A percentile compares a stretch with the other conserved stretches of the same genome.
phyloP scores from a whole-genome alignment of 352 stramenopile genomes.

The Phytopythium helicoides region DNA sequence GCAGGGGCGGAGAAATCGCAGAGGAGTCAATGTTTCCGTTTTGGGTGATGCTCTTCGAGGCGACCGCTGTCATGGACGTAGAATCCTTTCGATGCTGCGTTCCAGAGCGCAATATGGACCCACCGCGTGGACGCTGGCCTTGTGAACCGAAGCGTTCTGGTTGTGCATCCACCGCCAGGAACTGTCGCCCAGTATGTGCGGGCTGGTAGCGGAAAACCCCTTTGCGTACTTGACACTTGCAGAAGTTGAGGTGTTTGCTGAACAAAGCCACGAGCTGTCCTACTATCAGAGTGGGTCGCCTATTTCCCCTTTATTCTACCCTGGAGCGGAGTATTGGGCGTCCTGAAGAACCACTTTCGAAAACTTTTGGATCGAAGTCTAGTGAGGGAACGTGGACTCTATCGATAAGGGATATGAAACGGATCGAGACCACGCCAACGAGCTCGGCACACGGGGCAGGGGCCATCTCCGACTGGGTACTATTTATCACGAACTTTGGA shows the following conservation, averaged over 20 bases:
- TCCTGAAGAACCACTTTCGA: slow-evolving; percentile 61
- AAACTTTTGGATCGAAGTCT: slow-evolving; percentile 38
- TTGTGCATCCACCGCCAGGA: slow-evolving; percentile 38
- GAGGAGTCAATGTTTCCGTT: slow-evolving; percentile 68
- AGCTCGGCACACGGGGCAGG: slow-evolving; percentile 31
- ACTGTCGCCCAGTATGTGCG: slow-evolving; percentile 61
- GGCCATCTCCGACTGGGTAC: slow-evolving; percentile 68
- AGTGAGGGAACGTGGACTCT: slow-evolving; percentile 66
- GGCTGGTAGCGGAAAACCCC: slow-evolving; percentile 41
- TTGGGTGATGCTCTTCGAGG: slow-evolving; percentile 79
- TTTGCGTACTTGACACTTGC: slow-evolving; percentile 53
- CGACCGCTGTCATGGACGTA: slow-evolving; percentile 44
- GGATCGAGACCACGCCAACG: slow-evolving; percentile 9
- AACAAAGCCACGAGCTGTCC: slow-evolving; percentile 52
- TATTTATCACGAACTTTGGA: slow-evolving; percentile 63
- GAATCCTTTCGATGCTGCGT: slow-evolving; percentile 57
- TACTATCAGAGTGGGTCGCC: slow-evolving; percentile 56
- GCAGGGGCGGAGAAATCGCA: slow-evolving; percentile 16
- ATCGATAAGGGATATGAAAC: slow-evolving; percentile 35
- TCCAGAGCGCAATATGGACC: slow-evolving; percentile 43
- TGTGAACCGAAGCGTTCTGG: slow-evolving; percentile 30
- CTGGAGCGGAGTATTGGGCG: slow-evolving; percentile 48
- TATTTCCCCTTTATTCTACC: slow-evolving; percentile 42
- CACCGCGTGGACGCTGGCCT: slow-evolving; percentile 26
- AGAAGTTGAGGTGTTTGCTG: slow-evolving; percentile 72